phyloP scores from a whole-genome alignment of 2,329 filamentous ascomycete genomes.

The Blastomyces emzantsi region DNA sequence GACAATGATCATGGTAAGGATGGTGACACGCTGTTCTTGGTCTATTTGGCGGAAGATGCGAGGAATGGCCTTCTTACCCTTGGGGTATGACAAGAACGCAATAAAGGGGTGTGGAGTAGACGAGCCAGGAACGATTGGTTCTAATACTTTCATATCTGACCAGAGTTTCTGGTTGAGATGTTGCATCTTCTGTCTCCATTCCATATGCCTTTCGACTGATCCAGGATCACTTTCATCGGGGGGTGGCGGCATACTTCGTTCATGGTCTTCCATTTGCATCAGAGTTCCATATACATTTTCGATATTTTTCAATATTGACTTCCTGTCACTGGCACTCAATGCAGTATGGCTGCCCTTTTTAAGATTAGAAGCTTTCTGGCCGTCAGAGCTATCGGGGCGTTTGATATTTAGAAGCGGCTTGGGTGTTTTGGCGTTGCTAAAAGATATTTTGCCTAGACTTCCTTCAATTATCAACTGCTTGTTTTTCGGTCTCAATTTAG shows the following conservation, averaged over 20 bases:
- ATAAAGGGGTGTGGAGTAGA: constrained; percentile 80
- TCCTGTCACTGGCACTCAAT: constrained; percentile 62
- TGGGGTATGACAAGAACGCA: constrained; percentile 83
- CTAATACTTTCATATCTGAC: constrained; percentile 82
- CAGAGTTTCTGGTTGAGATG: constrained; percentile 73
- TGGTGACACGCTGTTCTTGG: constrained; percentile 81
- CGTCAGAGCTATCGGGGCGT: constrained; percentile 61
- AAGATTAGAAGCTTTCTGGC: constrained; percentile 39
- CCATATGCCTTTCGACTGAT: constrained; percentile 62
- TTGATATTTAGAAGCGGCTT: constrained; percentile 95
- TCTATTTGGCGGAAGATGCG: constrained; percentile 91
- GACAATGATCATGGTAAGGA: constrained; percentile 90
- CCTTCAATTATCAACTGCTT: constrained; percentile 95
- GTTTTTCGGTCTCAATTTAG: constrained; percentile 96
- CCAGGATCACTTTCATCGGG: constrained; percentile 58
- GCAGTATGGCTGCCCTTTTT: constrained; percentile 39
- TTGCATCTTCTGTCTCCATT: constrained; percentile 66
- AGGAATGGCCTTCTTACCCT: constrained; percentile 93
- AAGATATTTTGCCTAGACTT: constrained; percentile 94
- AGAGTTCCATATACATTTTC: constrained; percentile 79
- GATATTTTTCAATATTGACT: constrained; percentile 74
- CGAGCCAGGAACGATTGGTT: constrained; percentile 69
- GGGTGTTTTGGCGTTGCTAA: constrained; percentile 96
- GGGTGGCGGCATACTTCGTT: constrained; percentile 65
- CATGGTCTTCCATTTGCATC: constrained; percentile 92